These are phyloP conservation scores for Hyphopichia khmerensis DNA, from an alignment of 1,139 yeast species.

Conservation along the genomic window DNA sequence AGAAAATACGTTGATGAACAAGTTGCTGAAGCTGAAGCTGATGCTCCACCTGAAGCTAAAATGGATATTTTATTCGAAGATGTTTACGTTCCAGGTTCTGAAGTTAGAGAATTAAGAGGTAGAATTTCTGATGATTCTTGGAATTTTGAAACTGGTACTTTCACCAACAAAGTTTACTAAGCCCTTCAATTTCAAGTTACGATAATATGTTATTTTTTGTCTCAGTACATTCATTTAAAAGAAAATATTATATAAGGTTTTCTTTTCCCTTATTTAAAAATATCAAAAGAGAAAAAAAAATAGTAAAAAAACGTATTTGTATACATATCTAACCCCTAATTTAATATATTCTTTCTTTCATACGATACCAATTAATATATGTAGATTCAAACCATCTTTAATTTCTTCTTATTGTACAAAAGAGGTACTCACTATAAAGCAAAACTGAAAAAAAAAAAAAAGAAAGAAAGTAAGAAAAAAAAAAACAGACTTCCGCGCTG, in stretches of 20 bases:
- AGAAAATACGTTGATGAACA: conserved; percentile 94
- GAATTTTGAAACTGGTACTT: conserved; percentile 77
- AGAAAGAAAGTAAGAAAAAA: not conserved
- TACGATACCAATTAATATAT: not conserved
- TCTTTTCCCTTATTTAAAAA: not conserved
- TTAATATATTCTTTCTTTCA: not conserved
- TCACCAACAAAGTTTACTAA: conserved; percentile 54
- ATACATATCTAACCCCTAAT: not conserved
- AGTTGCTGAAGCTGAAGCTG: conserved; percentile 88
- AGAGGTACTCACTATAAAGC: too few relatives aligned
- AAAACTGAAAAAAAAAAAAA: not conserved
- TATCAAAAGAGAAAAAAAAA: not conserved
- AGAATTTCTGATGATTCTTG: conserved; percentile 93
- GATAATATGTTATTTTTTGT: not conserved
- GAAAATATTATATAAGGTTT: not conserved
- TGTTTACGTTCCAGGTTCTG: conserved; percentile 93
- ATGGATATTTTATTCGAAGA: conserved; percentile 94
- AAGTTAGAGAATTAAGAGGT: conserved; percentile 91
- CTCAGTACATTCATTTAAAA: not conserved
- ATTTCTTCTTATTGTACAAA: too few relatives aligned
- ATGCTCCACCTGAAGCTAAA: conserved; percentile 94
- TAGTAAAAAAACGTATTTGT: not conserved
- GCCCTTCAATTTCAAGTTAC: not conserved
- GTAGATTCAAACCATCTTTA: too few relatives aligned
- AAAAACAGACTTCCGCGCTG: not conserved